Evolutionary conservation across 2,329 filamentous ascomycete genomes (phyloP).

Genomic region (Cercospora nicotianae): DNA sequence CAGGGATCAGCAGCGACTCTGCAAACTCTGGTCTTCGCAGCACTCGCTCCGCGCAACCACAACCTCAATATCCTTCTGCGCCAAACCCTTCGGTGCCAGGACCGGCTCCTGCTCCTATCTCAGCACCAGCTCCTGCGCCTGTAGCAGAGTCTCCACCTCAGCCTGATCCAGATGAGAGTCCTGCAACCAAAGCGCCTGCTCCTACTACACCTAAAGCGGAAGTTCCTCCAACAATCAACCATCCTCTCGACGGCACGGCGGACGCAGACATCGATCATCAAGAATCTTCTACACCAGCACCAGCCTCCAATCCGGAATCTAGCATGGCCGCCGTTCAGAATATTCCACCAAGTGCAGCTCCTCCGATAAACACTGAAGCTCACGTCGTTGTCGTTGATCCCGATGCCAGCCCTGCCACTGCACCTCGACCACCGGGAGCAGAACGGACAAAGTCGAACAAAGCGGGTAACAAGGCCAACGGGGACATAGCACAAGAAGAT

Average conservation of each 20-base stretch:
- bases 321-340: not conserved
- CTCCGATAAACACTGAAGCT: not conserved
- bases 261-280: not conserved
- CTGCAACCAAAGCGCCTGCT: slow-evolving; percentile 27
- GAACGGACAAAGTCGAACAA: slow-evolving; percentile 7
- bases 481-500: not conserved
- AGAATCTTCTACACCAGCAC: not conserved
- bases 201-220: slow-evolving; percentile 15
- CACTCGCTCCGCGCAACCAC: slow-evolving; percentile 22
- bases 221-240: not conserved
- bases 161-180: slow-evolving; percentile 34
- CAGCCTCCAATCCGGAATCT: not conserved
- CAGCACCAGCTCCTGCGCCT: slow-evolving; percentile 7
- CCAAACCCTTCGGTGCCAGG: slow-evolving; percentile 9
- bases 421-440: not conserved
- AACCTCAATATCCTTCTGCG: slow-evolving; percentile 14
- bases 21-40: slow-evolving; percentile 30
- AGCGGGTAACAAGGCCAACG: slow-evolving; percentile 4
- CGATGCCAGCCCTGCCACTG: slow-evolving; percentile 15
- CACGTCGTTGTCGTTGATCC: slow-evolving; percentile 4
- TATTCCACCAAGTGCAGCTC: not conserved
- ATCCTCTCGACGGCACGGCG: not conserved
- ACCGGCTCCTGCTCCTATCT: slow-evolving; percentile 11
- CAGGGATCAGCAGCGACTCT: slow-evolving; percentile 29
- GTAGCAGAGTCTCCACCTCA: slow-evolving; percentile 5